Evolutionary conservation across 257 asterid genomes (phyloP).

Genomic region (Solanum sejunctum): DNA sequence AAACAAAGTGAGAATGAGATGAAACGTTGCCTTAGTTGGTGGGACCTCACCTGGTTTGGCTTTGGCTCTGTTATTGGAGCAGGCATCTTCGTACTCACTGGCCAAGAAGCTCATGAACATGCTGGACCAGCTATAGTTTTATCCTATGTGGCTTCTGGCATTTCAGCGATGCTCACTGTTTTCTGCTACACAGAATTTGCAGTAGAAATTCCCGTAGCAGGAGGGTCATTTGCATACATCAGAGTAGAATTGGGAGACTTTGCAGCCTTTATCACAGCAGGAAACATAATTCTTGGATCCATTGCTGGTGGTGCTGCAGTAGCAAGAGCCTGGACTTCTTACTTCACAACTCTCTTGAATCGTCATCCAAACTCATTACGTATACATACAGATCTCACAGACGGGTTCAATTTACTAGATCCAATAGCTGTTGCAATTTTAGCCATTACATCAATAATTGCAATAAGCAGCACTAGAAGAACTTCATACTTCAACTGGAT

Average conservation of each 20-base stretch:
- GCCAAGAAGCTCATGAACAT: conserved; percentile 48
- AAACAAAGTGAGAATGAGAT: conserved; percentile 49
- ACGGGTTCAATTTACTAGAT: conserved; percentile 31
- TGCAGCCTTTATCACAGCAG: conserved; percentile 47
- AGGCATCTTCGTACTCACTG: conserved; percentile 51
- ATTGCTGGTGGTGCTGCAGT: conserved; percentile 47
- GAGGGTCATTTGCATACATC: conserved; percentile 50
- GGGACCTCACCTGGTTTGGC: conserved; percentile 65
- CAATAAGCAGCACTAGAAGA: conserved; percentile 32
- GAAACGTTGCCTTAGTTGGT: conserved; percentile 62
- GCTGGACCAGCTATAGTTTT: conserved; percentile 53
- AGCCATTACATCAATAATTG: conserved; percentile 19
- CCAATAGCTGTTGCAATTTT: conserved; percentile 42
- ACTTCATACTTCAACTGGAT: conserved; percentile 48
- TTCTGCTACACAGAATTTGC: conserved; percentile 60
- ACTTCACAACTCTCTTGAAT: conserved; percentile 45
- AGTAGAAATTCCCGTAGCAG: conserved; percentile 45
- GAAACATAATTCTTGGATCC: conserved; percentile 48
- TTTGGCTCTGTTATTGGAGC: conserved; percentile 66
- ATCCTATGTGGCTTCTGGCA: conserved; percentile 46
- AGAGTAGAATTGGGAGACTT: conserved; percentile 54
- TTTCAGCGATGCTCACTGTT: conserved; percentile 57
- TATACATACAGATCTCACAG: conserved; percentile 24
- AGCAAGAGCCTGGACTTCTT: conserved; percentile 55
- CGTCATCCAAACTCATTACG: conserved; percentile 33